Evolutionary conservation across 306 rosid genomes (phyloP).

Genomic region (Begonia peltatifolia): DNA sequence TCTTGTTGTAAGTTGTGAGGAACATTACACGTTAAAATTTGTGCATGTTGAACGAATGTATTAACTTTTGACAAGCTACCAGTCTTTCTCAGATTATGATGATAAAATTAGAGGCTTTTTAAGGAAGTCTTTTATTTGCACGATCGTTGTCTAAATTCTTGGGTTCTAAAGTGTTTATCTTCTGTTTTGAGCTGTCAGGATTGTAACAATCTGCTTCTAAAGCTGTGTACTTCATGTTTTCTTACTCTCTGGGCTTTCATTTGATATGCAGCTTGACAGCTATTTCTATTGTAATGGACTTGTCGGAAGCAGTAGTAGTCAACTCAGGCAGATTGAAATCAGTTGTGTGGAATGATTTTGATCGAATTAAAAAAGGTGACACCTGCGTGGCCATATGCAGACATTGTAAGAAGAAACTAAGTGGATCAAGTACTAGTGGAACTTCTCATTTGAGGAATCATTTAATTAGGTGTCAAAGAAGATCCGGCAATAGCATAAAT

Average conservation of each 20-base stretch:
- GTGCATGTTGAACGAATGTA: too few relatives aligned
- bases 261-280: conserved; percentile 16
- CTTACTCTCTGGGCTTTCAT: neutral
- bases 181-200: too few relatives aligned
- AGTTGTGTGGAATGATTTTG: conserved; percentile 96
- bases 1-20: too few relatives aligned
- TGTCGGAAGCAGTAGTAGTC: conserved; percentile 77
- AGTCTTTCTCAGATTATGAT: too few relatives aligned
- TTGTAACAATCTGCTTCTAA: too few relatives aligned
- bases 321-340: conserved; percentile 91
- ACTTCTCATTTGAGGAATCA: conserved; percentile 99
- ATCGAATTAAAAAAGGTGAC: conserved; percentile 88
- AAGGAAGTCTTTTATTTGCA: too few relatives aligned
- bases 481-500: conserved; percentile 52
- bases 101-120: too few relatives aligned
- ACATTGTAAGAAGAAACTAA: conserved; percentile 94
- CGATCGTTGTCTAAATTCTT: too few relatives aligned
- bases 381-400: conserved; percentile 82
- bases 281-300: conserved; percentile 62
- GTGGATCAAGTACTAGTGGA: conserved; percentile 97
- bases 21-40: too few relatives aligned
- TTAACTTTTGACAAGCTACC: too few relatives aligned
- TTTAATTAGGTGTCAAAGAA: conserved; percentile 85
- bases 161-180: too few relatives aligned
- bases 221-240: too few relatives aligned